These are phyloP conservation scores for Rubus parviflorus DNA, from an alignment of 306 rosid genomes.

Conservation along the genomic window DNA sequence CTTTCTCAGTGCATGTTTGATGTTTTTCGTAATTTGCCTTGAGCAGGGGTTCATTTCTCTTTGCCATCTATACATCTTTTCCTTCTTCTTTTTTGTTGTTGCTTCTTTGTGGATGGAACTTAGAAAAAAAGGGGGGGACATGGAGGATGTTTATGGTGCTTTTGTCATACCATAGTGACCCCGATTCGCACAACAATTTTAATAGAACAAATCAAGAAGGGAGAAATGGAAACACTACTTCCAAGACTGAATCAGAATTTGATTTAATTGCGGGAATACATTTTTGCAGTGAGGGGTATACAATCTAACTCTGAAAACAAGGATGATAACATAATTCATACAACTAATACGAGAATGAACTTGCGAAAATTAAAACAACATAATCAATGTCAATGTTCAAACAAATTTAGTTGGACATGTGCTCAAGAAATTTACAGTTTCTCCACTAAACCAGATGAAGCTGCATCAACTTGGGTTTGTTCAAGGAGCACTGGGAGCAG, in stretches of 20 bases:
- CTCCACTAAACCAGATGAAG: background rate
- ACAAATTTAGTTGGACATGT: background rate
- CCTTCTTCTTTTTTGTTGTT: background rate
- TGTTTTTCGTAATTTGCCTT: conserved; percentile 12
- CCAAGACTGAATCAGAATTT: background rate
- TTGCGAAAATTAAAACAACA: background rate
- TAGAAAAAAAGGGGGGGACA: too few species aligned
- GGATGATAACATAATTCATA: background rate
- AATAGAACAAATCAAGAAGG: background rate
- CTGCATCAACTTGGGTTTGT: conserved; percentile 20
- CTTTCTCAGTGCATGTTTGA: conserved; percentile 34
- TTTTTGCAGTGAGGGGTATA: background rate
- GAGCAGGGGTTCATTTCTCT: background rate
- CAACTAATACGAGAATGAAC: background rate
- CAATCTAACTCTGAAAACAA: background rate
- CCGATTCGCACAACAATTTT: background rate
- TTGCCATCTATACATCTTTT: background rate
- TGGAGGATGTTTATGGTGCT: background rate
- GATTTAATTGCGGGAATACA: background rate
- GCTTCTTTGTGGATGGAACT: background rate
- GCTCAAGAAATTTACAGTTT: background rate
- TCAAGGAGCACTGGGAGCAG: conserved; percentile 52
- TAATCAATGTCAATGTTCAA: background rate
- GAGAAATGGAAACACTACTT: background rate
- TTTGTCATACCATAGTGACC: background rate